Base-by-base conservation (phyloP, 2,329 filamentous ascomycete genomes). In the Colletotrichum somersetense region DNA sequence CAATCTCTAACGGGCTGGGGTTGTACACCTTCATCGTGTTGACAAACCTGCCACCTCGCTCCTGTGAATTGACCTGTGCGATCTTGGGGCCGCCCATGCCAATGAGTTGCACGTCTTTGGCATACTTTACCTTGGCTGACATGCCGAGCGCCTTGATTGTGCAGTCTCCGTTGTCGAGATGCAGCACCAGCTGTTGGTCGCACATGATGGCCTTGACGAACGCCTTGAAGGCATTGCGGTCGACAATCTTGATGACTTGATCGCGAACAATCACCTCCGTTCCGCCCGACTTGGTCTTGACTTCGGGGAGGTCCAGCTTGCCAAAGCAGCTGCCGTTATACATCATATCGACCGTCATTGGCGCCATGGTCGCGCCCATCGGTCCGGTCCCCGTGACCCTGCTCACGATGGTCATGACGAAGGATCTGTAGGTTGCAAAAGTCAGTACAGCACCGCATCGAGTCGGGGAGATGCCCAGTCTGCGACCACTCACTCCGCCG, bases 151-250 rank as follows among this genome's bases (percentile, higher is more conserved):
- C 72, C 50, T 66, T 75, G 33, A 78, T 74, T 11, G 75, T 76
- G 71, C 79, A 80, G 48, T 75, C 50, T 5, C 75, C 76, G 26
- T 78, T 79, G 48, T 80, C 75, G 38, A 82, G 75, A 18, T 75
- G 76, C 61, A 80, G 75, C 35, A 69, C 71, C 26, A 77, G 76
- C 14, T 78, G 71, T 10, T 79, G 73, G 58, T 79, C 72, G 59
- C 77, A 67, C 61, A 79, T 78, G 40, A 81, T 75, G 58, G 77
- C 78, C 33, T 76, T 77, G 66, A 82, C 73, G 63, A 80, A 80
- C n/a, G 76, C 74, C 56, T 73, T 76, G 58, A 78, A 82, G 33
- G 69, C 74, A 20, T 65, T 58, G 73, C 76, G 75, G 69, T 83
- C 74, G 26, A 74, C 61, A 57, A 83, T 80, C 33, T 74, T 61